Percentiles rank a stretch among this genome's conserved stretches.
Conservation (phyloP, 176 grass and related monocot species). For the Eremochloa ophiuroides region DNA sequence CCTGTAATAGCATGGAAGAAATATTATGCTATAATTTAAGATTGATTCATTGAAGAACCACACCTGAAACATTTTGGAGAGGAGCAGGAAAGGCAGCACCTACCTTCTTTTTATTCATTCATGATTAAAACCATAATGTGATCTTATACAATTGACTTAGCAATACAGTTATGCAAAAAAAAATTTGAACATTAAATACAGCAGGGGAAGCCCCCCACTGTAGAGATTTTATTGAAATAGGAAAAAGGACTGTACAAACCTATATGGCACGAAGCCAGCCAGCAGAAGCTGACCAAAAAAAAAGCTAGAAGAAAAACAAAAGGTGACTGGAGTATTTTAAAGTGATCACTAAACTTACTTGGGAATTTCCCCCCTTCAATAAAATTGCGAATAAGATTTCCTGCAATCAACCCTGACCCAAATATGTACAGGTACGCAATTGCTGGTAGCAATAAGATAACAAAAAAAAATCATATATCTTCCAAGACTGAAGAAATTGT, state of each 20-base stretch:
- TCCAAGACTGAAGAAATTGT: background rate
- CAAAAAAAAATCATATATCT: slow-evolving; percentile 25
- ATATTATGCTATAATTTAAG: background rate
- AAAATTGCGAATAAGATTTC: slow-evolving; percentile 66
- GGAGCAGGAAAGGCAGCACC: background rate
- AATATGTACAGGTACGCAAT: slow-evolving; percentile 88
- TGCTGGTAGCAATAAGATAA: slow-evolving; percentile 50
- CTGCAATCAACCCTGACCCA: slow-evolving; percentile 68
- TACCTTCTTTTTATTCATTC: slow-evolving; percentile 12
- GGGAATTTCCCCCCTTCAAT: slow-evolving; percentile 72
- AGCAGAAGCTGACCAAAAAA: no score
- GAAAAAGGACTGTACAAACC: no score
- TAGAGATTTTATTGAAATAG: no score
- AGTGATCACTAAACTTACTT: slow-evolving; percentile 53
- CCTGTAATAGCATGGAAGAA: slow-evolving; percentile 20
- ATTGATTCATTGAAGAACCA: background rate
- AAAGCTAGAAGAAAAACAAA: no score
- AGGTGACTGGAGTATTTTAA: background rate
- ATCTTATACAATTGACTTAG: background rate
- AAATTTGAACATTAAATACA: no score
- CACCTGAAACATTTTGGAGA: background rate
- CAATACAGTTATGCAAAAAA: no score
- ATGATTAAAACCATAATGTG: slow-evolving; percentile 4
- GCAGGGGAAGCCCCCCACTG: no score
- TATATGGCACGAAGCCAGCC: no score